Evolutionary conservation across 225 moss, liverwort and hornwort genomes (phyloP).

Genomic region (Thuidium tamariscinum): DNA sequence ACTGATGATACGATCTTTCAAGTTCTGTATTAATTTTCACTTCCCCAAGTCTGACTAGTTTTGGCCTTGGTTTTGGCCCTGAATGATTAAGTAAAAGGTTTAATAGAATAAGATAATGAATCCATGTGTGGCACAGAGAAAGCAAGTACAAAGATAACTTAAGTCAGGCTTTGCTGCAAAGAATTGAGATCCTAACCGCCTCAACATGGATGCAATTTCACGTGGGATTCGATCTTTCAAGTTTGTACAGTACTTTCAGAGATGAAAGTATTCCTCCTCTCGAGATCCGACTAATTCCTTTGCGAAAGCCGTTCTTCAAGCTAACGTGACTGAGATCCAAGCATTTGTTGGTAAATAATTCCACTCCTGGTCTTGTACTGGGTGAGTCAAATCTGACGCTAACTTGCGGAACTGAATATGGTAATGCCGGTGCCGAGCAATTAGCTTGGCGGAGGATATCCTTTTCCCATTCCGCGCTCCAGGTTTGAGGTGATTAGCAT

Average conservation of each 20-base stretch:
- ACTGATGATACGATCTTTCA: not conserved
- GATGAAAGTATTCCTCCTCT: not conserved
- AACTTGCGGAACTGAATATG: not conserved
- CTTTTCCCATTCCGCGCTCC: not conserved
- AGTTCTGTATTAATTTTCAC: not conserved
- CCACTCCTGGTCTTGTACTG: not conserved
- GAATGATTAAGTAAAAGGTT: not conserved
- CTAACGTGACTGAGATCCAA: not conserved
- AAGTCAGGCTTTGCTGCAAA: not conserved
- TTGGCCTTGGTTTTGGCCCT: too few relatives aligned
- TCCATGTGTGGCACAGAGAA: not conserved
- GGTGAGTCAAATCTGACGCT: not conserved
- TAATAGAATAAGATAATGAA: not conserved
- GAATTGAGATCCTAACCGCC: not conserved
- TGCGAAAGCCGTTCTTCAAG: not conserved
- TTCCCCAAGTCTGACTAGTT: not conserved
- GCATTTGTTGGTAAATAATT: not conserved
- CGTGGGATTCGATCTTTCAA: not conserved
- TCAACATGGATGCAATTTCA: not conserved
- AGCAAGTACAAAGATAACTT: not conserved
- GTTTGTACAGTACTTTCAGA: not conserved
- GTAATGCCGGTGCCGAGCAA: not conserved
- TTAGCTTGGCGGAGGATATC: not conserved
- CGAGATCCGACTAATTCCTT: not conserved
- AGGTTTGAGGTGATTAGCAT: not conserved